phyloP scores from a whole-genome alignment of 441 rosid genomes.

The California macrophylla region DNA sequence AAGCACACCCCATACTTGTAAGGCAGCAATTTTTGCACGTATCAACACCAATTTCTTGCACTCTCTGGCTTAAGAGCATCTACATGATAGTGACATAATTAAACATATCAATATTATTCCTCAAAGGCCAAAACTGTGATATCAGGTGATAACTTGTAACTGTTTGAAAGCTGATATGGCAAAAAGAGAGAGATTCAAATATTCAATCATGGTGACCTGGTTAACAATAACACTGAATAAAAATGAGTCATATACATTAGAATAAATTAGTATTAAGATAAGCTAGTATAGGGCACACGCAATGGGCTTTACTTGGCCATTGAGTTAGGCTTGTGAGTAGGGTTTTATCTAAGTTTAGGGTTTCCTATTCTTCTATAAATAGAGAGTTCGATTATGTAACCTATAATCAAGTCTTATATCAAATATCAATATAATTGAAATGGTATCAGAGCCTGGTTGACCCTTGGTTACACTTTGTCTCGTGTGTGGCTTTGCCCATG shows the following conservation, averaged over 20 bases:
- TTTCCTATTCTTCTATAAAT: no score
- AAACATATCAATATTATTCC: constrained; percentile 18
- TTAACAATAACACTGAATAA: not conserved
- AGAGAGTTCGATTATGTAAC: no score
- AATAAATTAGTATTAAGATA: no score
- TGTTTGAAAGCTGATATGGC: not conserved
- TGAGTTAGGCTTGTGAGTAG: no score
- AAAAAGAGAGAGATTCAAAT: constrained; percentile 8
- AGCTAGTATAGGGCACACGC: no score
- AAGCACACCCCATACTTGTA: constrained; percentile 58
- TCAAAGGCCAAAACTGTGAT: constrained; percentile 3
- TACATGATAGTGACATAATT: constrained; percentile 27
- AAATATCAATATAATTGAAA: no score
- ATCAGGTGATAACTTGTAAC: not conserved
- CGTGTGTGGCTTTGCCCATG: no score
- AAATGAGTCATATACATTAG: not conserved
- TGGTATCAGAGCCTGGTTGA: no score
- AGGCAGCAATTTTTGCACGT: constrained; percentile 85
- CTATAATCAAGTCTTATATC: no score
- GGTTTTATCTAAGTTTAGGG: no score
- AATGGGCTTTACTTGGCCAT: no score
- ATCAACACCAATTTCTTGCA: constrained; percentile 75
- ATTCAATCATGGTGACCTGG: constrained; percentile 6
- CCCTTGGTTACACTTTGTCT: no score
- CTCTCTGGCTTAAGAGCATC: constrained; percentile 90